phyloP scores from a whole-genome alignment of 352 stramenopile genomes.

The Pythium rishiriense region DNA sequence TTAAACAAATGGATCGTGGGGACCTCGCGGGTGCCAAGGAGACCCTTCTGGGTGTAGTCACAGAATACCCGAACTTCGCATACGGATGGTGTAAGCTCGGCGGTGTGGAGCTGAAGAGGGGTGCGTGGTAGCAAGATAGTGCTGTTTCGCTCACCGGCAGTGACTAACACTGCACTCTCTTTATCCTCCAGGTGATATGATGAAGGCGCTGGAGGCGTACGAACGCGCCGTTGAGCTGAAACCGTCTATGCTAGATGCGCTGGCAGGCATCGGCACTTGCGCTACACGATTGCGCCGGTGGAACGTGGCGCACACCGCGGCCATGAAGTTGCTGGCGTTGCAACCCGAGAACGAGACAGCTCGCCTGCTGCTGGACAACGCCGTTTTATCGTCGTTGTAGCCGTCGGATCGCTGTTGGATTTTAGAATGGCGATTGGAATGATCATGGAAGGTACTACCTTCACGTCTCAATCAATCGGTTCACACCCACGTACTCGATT shows the following conservation, averaged over 20 bases:
- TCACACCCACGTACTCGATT: no score
- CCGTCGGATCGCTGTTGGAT: not conserved
- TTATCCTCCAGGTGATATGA: conserved; percentile 35
- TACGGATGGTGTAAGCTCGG: conserved; percentile 82
- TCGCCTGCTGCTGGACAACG: conserved; percentile 63
- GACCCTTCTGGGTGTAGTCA: conserved; percentile 48
- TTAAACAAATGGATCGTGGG: conserved; percentile 45
- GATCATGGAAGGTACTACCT: no score
- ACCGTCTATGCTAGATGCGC: conserved; percentile 64
- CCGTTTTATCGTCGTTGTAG: conserved; percentile 36
- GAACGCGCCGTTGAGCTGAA: conserved; percentile 67
- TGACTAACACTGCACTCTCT: not conserved
- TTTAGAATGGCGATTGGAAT: no score
- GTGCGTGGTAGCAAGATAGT: conserved; percentile 24
- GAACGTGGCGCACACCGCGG: conserved; percentile 55
- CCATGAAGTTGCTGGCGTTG: conserved; percentile 51
- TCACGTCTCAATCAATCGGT: no score
- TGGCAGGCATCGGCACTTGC: conserved; percentile 75
- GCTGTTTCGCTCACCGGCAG: no score
- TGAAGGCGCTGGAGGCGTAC: conserved; percentile 55
- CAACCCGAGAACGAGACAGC: conserved; percentile 72
- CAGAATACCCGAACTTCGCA: conserved; percentile 51
- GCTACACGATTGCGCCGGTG: conserved; percentile 67
- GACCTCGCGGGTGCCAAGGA: conserved; percentile 43
- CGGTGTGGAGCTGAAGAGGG: conserved; percentile 55